Evolutionary conservation across 306 rosid species (phyloP), one percentile per base, ranked within the genome.

Genomic region (Malus sieversii): DNA sequence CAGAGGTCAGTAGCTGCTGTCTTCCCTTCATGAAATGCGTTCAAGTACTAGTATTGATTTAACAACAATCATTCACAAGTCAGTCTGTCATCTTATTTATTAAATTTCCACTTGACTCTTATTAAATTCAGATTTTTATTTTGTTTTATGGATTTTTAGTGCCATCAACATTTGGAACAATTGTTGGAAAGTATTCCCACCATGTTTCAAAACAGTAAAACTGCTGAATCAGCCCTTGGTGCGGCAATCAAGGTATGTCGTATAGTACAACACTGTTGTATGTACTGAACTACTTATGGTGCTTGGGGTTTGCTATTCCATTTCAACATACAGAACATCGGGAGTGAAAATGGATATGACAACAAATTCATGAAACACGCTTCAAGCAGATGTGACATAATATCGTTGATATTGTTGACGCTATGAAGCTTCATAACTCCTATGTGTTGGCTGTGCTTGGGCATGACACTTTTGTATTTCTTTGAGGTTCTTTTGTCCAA

Each of bases 151-250:
- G 40, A 29, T 84, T 58, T 45, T 72, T 77, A 92, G 99, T 96
- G 99, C 90, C 98, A 89, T 45, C 89, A 90, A 89, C 97, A 96
- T 86, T 84, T 96, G 73, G 96, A 92, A 81, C 81, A 87, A 82
- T 91, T 95, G 83, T 85, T 95, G 63, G 98, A 92, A 73, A 89
- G 86, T 88, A 96, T 96, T 78, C 98, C 99, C 23, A 83, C 84
- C 71, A 92, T 90, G 98, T 96, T 96, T 81, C 96, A 90, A 78
- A 88, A 55, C 44, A 92, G 92, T 80, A 89, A 87, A 90, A 90
- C 89, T 83, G 85, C 97, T 38, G 99, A 96, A 58, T 96, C 99
- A 27, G 98, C 99, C 78, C 92, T 91, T 87, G 98, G 99, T 75
- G 98, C 99, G 64, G 96, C 98, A 74, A 85, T 90, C 82, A 89